Percentiles rank a stretch among this genome's conserved stretches.
These are phyloP conservation scores for Gryganskiella cystojenkinii DNA, from an alignment of 192 early-diverging fungal genomes.

Conservation along the genomic window DNA sequence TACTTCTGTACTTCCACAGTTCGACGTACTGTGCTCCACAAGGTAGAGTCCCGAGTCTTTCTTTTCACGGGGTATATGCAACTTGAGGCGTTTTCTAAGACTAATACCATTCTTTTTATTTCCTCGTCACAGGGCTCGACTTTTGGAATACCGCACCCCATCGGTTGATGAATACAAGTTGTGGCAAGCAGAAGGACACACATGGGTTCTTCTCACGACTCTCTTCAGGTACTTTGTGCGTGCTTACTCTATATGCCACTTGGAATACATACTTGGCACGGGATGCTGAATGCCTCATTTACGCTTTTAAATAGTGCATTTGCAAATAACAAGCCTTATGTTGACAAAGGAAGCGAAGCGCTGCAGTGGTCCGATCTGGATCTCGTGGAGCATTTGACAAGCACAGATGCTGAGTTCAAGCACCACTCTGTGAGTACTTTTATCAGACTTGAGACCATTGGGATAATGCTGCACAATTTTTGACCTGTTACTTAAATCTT, in stretches of 20 bases:
- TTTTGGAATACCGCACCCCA: constrained; percentile 20
- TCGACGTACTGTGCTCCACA: constrained; percentile 27
- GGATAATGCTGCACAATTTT: not conserved
- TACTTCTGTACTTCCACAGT: constrained; percentile 18
- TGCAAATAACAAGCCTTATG: constrained; percentile 6
- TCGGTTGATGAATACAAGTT: constrained; percentile 38
- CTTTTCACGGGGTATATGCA: no score
- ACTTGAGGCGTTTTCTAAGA: no score
- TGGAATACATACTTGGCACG: not conserved
- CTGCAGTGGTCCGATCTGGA: constrained; percentile 35
- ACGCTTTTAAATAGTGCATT: constrained; percentile 3
- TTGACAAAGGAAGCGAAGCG: constrained; percentile 23
- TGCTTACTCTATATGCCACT: not conserved
- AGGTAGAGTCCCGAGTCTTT: no score
- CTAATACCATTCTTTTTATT: no score
- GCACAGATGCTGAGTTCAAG: constrained; percentile 23
- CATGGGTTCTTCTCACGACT: constrained; percentile 32
- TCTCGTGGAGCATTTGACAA: constrained; percentile 31
- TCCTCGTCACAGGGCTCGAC: constrained; percentile 16
- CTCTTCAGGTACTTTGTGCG: constrained; percentile 21
- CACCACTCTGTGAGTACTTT: constrained; percentile 24
- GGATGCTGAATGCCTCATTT: not conserved
- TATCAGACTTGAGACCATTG: not conserved
- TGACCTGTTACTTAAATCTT: not conserved
- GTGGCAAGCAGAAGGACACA: constrained; percentile 42